These are phyloP conservation scores for Ustilago crameri DNA, from an alignment of 1,284 basidiomycete species.

Conservation along the genomic window DNA sequence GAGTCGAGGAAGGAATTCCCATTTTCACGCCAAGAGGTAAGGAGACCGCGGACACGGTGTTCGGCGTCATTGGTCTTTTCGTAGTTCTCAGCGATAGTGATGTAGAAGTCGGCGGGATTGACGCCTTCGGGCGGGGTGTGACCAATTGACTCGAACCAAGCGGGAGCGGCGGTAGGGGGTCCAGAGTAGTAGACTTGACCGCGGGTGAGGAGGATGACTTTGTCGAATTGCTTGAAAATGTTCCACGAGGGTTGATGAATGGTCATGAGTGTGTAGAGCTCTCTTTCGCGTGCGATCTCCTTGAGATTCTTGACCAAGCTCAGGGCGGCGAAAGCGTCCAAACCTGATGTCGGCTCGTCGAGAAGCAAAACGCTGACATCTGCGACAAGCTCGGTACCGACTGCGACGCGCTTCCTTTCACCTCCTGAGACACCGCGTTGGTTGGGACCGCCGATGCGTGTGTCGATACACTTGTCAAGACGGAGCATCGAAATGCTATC, in stretches of 20 bases:
- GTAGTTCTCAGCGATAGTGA: conserved; percentile 49
- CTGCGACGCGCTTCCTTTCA: conserved; percentile 54
- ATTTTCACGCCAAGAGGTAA: conserved; percentile 37
- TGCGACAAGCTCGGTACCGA: conserved; percentile 42
- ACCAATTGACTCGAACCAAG: conserved; percentile 38
- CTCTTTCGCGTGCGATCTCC: conserved; percentile 36
- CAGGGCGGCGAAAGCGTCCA: conserved; percentile 51
- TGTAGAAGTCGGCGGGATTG: conserved; percentile 53
- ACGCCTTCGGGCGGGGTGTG: conserved; percentile 36
- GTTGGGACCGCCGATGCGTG: conserved; percentile 44
- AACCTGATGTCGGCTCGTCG: conserved; percentile 55
- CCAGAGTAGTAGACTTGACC: conserved; percentile 54
- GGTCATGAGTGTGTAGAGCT: conserved; percentile 49
- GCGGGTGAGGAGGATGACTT: conserved; percentile 45
- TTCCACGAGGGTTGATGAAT: conserved; percentile 59
- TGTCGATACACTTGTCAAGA: conserved; percentile 48
- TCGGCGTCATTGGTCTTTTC: conserved; percentile 52
- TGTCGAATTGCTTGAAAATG: conserved; percentile 54
- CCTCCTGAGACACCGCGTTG: conserved; percentile 56
- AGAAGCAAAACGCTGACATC: conserved; percentile 50
- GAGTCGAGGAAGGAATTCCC: conserved; percentile 16
- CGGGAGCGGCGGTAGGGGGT: conserved; percentile 33
- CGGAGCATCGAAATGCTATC: conserved; percentile 53
- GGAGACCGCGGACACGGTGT: conserved; percentile 32
- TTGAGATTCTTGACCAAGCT: conserved; percentile 51